Evolutionary conservation across 2,329 filamentous ascomycete genomes (phyloP).

Genomic region (Ophioceras dolichostomum): DNA sequence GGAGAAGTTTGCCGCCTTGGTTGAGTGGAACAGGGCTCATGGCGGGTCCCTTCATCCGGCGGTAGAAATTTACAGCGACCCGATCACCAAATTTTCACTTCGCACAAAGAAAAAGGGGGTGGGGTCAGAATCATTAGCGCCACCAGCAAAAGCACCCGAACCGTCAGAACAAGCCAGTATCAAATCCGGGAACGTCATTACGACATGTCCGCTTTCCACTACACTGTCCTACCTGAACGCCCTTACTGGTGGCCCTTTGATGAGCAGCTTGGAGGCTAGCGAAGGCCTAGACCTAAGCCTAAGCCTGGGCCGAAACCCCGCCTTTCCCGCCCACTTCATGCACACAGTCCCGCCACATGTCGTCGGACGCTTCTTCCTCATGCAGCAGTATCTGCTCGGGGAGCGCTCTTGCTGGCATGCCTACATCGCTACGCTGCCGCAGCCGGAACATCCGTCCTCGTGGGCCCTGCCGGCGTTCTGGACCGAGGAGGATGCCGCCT

Average conservation of each 20-base stretch:
- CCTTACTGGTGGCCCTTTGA: conserved; percentile 19
- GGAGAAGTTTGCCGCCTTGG: conserved; percentile 20
- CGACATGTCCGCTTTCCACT: conserved; percentile 37
- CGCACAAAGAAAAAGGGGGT: conserved; percentile 26
- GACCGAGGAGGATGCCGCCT: conserved; percentile 43
- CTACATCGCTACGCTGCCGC: conserved; percentile 55
- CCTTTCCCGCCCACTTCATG: conserved; percentile 39
- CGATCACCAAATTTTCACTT: conserved; percentile 40
- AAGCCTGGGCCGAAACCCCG: not conserved
- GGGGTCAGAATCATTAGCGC: not conserved
- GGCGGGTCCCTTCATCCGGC: conserved; percentile 35
- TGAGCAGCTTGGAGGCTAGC: conserved; percentile 4
- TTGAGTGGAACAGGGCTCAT: conserved; percentile 33
- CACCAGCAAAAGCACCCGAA: not conserved
- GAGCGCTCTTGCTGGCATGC: conserved; percentile 51
- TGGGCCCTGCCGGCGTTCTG: conserved; percentile 54
- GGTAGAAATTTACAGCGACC: conserved; percentile 39
- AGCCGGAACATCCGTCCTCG: conserved; percentile 34
- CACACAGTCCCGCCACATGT: conserved; percentile 41
- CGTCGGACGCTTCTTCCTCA: conserved; percentile 53
- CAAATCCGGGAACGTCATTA: conserved; percentile 27
- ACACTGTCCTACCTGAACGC: conserved; percentile 49
- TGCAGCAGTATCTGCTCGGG: conserved; percentile 52
- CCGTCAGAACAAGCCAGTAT: conserved; percentile 8
- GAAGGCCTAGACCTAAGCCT: no score